phyloP scores from a whole-genome alignment of 306 rosid genomes.

The Cucurbita ficifolia region DNA sequence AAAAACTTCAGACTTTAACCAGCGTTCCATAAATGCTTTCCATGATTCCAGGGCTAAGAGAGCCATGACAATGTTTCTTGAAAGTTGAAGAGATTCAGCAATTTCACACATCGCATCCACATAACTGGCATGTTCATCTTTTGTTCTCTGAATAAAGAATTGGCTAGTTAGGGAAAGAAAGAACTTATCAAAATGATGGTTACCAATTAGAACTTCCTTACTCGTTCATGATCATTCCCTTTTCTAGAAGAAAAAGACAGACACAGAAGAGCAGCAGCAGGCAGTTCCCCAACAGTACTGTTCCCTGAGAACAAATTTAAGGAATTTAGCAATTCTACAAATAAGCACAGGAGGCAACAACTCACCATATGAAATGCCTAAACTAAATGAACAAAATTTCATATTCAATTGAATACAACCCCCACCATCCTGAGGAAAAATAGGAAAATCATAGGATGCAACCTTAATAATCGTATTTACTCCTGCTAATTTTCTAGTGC shows the following conservation, averaged over 20 bases:
- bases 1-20: conserved; percentile 56
- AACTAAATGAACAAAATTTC: not conserved
- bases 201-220: conserved; percentile 20
- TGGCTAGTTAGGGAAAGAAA: conserved; percentile 11
- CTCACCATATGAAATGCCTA: not conserved
- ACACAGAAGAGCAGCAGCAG: conserved; percentile 80
- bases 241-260: conserved; percentile 57
- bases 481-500: not conserved
- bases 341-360: not conserved
- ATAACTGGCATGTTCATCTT: conserved; percentile 52
- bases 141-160: conserved; percentile 32
- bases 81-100: conserved; percentile 74
- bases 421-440: not conserved
- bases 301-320: conserved; percentile 36
- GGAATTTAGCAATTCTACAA: not conserved
- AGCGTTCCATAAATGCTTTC: conserved; percentile 66
- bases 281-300: conserved; percentile 41
- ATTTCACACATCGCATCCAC: conserved; percentile 57
- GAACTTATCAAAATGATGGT: conserved; percentile 11
- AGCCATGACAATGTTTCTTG: conserved; percentile 69
- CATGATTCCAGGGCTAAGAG: conserved; percentile 79
- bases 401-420: not conserved
- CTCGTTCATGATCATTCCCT: conserved; percentile 40
- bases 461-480: not conserved
- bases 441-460: not conserved